A percentile compares a stretch with the other conserved stretches of the same genome.
phyloP scores from a whole-genome alignment of 2,329 filamentous ascomycete genomes.

The Fragosphaeria purpurea region DNA sequence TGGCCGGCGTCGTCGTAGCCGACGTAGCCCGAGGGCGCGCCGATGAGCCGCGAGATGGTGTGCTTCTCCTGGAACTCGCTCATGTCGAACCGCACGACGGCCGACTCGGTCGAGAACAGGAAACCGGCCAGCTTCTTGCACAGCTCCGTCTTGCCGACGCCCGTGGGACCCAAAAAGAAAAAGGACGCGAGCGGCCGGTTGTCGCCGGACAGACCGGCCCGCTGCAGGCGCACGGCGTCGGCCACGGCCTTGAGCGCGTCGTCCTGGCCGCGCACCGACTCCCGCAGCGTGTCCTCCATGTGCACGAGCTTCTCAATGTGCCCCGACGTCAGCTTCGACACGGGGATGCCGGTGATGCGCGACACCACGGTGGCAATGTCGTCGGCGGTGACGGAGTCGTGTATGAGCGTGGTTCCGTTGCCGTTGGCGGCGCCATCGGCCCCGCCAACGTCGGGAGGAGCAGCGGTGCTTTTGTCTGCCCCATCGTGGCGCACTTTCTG shows the following conservation, averaged over 20 bases:
- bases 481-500: conserved; percentile 69
- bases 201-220: conserved; percentile 83
- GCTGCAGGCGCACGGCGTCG: conserved; percentile 86
- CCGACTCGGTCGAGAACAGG: conserved; percentile 83
- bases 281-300: conserved; percentile 83
- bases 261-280: conserved; percentile 84
- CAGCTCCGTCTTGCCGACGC: conserved; percentile 93
- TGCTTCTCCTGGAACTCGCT: conserved; percentile 96
- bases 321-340: conserved; percentile 83
- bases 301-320: conserved; percentile 91
- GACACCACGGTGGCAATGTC: conserved; percentile 92
- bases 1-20: conserved; percentile 96
- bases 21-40: conserved; percentile 86
- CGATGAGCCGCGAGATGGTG: conserved; percentile 86
- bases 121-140: conserved; percentile 94
- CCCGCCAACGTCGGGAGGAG: no score
- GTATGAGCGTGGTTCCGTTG: conserved; percentile 49
- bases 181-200: conserved; percentile 88
- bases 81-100: conserved; percentile 95
- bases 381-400: conserved; percentile 90
- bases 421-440: conserved; percentile 30
- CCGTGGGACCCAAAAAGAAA: conserved; percentile 95
- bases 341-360: conserved; percentile 82
- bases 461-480: conserved; percentile 24
- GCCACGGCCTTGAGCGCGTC: conserved; percentile 86